phyloP scores from a whole-genome alignment of 2,329 filamentous ascomycete genomes.

The Stachybotrys chlorohalonatus region DNA sequence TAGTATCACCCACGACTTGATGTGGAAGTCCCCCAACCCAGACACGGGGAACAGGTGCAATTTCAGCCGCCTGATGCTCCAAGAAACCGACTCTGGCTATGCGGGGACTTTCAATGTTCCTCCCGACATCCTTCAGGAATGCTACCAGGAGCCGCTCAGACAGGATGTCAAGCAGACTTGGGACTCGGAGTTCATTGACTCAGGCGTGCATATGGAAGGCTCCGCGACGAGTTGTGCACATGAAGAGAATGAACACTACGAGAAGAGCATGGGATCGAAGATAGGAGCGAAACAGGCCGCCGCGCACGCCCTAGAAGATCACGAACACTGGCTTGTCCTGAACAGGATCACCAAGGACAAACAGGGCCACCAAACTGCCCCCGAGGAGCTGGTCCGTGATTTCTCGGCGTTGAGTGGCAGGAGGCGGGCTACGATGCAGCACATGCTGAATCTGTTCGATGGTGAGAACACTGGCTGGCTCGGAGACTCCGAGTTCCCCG shows the following conservation, averaged over 20 bases:
- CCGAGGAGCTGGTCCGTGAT: background rate
- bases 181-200: background rate
- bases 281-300: background rate
- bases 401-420: background rate
- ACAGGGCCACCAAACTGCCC: background rate
- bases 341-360: background rate
- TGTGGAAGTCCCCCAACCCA: background rate
- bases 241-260: background rate
- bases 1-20: background rate
- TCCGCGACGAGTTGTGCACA: background rate
- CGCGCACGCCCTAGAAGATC: background rate
- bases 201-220: background rate
- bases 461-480: background rate
- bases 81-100: constrained; percentile 2
- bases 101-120: background rate
- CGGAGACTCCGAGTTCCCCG: background rate
- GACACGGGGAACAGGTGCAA: background rate
- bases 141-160: background rate
- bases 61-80: background rate
- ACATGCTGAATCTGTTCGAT: background rate
- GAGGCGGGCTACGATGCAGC: background rate
- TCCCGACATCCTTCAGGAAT: background rate
- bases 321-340: background rate
- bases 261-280: background rate
- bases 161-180: background rate